These are phyloP conservation scores for Phytophthora europaea DNA, from an alignment of 352 stramenopile species.

Conservation along the genomic window DNA sequence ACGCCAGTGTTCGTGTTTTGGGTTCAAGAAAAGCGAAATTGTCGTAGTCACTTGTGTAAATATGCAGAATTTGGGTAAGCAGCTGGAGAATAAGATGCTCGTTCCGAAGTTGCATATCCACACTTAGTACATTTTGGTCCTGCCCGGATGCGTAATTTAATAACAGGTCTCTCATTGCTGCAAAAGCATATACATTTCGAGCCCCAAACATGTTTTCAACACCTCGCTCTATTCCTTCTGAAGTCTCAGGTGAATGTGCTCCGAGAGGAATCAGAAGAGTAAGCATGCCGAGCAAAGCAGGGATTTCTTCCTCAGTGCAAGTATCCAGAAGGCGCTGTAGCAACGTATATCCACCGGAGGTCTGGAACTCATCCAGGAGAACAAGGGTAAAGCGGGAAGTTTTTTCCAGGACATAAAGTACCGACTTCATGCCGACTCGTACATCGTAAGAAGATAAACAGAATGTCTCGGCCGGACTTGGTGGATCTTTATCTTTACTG, in stretches of 20 bases:
- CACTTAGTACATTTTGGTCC: constrained; percentile 17
- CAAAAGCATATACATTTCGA: constrained; percentile 73
- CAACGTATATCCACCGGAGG: constrained; percentile 68
- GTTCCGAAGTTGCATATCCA: constrained; percentile 21
- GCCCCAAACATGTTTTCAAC: constrained; percentile 57
- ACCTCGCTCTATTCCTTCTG: constrained; percentile 46
- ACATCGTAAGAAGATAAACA: constrained; percentile 63
- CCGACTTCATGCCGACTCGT: constrained; percentile 53
- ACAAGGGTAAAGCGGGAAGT: constrained; percentile 69
- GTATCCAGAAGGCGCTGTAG: constrained; percentile 53
- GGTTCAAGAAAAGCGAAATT: constrained; percentile 81
- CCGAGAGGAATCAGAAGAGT: constrained; percentile 70
- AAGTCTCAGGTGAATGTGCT: constrained; percentile 48
- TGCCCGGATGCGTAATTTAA: constrained; percentile 56
- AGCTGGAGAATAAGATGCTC: constrained; percentile 71
- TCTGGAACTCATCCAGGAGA: constrained; percentile 76
- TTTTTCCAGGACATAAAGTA: constrained; percentile 74
- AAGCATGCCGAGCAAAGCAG: constrained; percentile 61
- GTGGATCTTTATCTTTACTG: neutral
- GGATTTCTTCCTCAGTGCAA: constrained; percentile 53
- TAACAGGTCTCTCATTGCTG: constrained; percentile 73
- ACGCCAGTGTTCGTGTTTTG: constrained; percentile 72
- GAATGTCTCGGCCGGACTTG: constrained; percentile 26
- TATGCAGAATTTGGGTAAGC: constrained; percentile 71
- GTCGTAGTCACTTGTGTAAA: constrained; percentile 79